A percentile compares a stretch with the other conserved stretches of the same genome.
phyloP scores from a whole-genome alignment of 83 land plant genomes.

The Picea mariana region DNA sequence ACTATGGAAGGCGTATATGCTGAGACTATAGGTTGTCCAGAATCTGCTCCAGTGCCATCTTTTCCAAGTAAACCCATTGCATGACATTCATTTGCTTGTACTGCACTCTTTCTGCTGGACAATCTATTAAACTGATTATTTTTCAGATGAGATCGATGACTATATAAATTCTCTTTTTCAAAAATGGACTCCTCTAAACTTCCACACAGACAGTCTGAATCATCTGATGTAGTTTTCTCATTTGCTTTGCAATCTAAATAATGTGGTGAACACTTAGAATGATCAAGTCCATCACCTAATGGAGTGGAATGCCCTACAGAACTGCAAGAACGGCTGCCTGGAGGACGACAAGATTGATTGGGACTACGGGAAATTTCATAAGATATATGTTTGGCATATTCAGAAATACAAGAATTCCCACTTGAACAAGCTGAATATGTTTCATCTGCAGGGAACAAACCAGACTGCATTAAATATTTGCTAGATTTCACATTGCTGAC shows the following conservation, averaged over 20 bases:
- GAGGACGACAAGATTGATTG: neutral
- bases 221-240: neutral
- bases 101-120: too few relatives aligned
- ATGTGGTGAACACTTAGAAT: neutral
- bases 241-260: neutral
- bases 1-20: neutral
- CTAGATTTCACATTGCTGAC: neutral
- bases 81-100: neutral
- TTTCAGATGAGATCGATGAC: too few relatives aligned
- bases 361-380: neutral
- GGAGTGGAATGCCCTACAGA: neutral
- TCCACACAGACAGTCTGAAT: too few relatives aligned
- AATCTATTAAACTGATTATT: too few relatives aligned
- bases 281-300: slow-evolving; percentile 1
- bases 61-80: neutral
- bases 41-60: neutral
- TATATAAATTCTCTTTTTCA: too few relatives aligned
- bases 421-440: neutral
- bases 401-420: neutral
- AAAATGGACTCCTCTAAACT: too few relatives aligned
- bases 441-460: too few relatives aligned
- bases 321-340: neutral
- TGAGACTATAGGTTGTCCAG: neutral
- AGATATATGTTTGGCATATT: neutral
- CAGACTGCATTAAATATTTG: neutral